A percentile compares a stretch with the other conserved stretches of the same genome.
Evolutionary conservation across 805 yeast genomes (phyloP).

Genomic region (Brettanomyces custersianus): DNA sequence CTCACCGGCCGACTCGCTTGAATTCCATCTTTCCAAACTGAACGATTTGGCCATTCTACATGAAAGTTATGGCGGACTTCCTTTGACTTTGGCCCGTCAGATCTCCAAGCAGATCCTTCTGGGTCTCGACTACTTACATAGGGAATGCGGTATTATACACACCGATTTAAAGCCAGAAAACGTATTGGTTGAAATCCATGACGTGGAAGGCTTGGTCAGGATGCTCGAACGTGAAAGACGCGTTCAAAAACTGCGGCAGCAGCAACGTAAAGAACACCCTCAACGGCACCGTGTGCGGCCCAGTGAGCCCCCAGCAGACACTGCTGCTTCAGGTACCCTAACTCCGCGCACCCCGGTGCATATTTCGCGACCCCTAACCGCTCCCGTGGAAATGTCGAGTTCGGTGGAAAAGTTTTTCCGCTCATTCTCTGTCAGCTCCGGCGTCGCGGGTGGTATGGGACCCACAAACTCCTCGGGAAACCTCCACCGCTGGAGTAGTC

Average conservation of each 20-base stretch:
- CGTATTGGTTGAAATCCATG: conserved; percentile 44
- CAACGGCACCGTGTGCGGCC: too few relatives aligned
- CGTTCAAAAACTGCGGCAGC: background rate
- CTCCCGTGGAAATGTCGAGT: conserved; percentile 30
- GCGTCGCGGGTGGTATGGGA: too few relatives aligned
- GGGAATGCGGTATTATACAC: conserved; percentile 59
- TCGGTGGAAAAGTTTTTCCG: conserved; percentile 27
- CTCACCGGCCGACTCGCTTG: conserved; percentile 7
- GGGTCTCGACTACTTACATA: conserved; percentile 50
- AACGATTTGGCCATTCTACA: conserved; percentile 27
- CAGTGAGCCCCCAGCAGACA: background rate
- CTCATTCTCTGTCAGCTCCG: conserved; percentile 26
- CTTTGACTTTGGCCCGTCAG: conserved; percentile 43
- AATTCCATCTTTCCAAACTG: conserved; percentile 18
- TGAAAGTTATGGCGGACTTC: conserved; percentile 43
- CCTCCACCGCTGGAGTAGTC: too few relatives aligned
- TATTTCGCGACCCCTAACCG: conserved; percentile 39
- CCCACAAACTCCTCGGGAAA: too few relatives aligned
- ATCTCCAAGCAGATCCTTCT: conserved; percentile 46
- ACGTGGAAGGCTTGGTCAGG: conserved; percentile 40
- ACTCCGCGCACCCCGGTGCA: conserved; percentile 25
- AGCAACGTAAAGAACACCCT: too few relatives aligned
- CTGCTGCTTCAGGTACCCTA: background rate
- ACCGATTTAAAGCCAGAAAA: conserved; percentile 75
- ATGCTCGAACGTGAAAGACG: background rate